Conservation (phyloP, 345 rosid species). For the Eucalyptus erythrocorys region DNA sequence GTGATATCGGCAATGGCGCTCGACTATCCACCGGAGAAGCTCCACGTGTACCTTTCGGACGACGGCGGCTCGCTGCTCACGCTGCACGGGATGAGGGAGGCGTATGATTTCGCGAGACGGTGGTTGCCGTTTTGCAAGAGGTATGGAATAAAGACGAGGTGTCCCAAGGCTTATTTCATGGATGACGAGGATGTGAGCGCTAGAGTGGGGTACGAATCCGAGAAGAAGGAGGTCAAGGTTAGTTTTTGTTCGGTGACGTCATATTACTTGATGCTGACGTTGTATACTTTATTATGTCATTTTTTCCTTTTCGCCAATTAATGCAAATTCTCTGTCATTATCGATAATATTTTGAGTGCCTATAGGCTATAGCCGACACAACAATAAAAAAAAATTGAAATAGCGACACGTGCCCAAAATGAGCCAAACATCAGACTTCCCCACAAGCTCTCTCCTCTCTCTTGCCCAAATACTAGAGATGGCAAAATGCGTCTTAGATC, state of each 20-base stretch:
- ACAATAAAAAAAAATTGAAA: no score
- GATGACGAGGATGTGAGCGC: background rate
- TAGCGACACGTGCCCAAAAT: no score
- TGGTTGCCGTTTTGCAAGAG: slow-evolving; percentile 69
- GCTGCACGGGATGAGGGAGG: slow-evolving; percentile 55
- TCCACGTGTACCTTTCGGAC: slow-evolving; percentile 70
- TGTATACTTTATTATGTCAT: background rate
- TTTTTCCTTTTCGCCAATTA: background rate
- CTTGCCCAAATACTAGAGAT: no score
- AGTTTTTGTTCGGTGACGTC: background rate
- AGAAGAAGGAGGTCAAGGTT: slow-evolving; percentile 10
- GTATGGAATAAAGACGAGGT: slow-evolving; percentile 24
- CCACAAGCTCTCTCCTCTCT: no score
- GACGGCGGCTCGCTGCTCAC: slow-evolving; percentile 73
- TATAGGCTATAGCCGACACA: no score
- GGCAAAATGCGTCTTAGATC: no score
- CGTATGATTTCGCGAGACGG: slow-evolving; percentile 47
- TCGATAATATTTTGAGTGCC: no score
- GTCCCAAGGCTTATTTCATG: slow-evolving; percentile 44
- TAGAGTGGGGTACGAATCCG: background rate
- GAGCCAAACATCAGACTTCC: no score
- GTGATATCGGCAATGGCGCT: slow-evolving; percentile 67
- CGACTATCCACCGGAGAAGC: slow-evolving; percentile 62
- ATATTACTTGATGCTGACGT: background rate
- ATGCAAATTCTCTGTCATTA: background rate